phyloP scores from a whole-genome alignment of 768 basidiomycete species.

The Psilocybe cubensis region DNA sequence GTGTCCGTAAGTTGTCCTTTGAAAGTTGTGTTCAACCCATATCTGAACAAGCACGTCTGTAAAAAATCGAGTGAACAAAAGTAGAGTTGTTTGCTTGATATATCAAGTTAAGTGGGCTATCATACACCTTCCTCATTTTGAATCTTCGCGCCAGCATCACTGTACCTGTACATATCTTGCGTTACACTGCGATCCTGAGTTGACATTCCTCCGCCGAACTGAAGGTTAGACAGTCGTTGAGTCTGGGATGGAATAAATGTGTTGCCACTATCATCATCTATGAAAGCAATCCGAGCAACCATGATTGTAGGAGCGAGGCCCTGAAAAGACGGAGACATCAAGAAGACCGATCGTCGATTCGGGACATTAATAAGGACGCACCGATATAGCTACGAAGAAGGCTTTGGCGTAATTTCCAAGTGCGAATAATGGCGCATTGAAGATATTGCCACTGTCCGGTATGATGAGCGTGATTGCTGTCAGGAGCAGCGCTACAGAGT shows the following conservation, averaged over 20 bases:
- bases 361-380: neutral
- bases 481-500: neutral
- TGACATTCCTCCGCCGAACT: neutral
- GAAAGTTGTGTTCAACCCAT: no score
- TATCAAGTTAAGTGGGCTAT: no score
- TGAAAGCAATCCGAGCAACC: conserved; percentile 5
- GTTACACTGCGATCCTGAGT: neutral
- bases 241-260: neutral
- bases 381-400: neutral
- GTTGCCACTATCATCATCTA: neutral
- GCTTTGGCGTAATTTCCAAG: neutral
- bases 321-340: neutral
- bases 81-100: no score
- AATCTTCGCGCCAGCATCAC: neutral
- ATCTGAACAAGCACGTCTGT: no score
- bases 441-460: neutral
- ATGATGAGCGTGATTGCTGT: neutral
- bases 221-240: neutral
- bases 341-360: neutral
- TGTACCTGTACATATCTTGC: neutral
- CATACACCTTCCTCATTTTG: neutral
- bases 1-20: no score
- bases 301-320: conserved; percentile 6
- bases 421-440: neutral
- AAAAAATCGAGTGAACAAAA: no score